Conservation (phyloP, 495 filamentous ascomycete genomes). For the Letharia columbiana region DNA sequence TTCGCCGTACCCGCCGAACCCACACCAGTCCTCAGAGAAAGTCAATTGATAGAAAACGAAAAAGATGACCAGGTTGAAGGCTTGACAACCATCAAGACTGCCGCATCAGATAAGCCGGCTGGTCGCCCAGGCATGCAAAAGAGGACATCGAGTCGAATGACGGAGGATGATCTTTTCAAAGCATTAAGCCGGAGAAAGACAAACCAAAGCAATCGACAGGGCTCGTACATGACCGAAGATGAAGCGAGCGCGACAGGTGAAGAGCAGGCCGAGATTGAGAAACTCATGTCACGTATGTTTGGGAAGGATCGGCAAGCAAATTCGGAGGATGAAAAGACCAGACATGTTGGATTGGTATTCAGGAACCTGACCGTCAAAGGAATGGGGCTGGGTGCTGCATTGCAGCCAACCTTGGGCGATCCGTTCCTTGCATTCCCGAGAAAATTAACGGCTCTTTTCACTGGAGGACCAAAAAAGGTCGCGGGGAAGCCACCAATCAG, state of each 20-base stretch:
- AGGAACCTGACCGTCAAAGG: slow-evolving; percentile 58
- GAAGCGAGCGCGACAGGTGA: slow-evolving; percentile 34
- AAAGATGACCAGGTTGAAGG: slow-evolving; percentile 6
- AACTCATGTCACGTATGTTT: slow-evolving; percentile 57
- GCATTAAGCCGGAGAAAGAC: slow-evolving; percentile 45
- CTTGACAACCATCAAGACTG: slow-evolving; percentile 22
- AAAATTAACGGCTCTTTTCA: slow-evolving; percentile 41
- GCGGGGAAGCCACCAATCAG: slow-evolving; percentile 41
- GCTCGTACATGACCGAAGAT: slow-evolving; percentile 21
- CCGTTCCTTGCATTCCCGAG: slow-evolving; percentile 51
- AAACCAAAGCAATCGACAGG: slow-evolving; percentile 18
- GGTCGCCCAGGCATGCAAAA: slow-evolving; percentile 7
- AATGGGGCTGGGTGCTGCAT: slow-evolving; percentile 54
- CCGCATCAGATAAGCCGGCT: slow-evolving; percentile 1
- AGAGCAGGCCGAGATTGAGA: slow-evolving; percentile 50
- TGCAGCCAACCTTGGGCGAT: slow-evolving; percentile 58
- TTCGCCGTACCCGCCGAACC: not conserved
- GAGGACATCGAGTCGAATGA: slow-evolving; percentile 20
- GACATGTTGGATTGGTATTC: slow-evolving; percentile 52
- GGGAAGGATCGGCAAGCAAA: slow-evolving; percentile 49
- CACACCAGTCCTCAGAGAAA: not conserved
- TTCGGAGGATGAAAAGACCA: slow-evolving; percentile 57
- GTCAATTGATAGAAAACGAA: slow-evolving; percentile 8
- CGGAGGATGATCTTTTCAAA: slow-evolving; percentile 44
- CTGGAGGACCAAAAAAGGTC: slow-evolving; percentile 35